These are phyloP conservation scores for Skeletonema menzelii DNA, from an alignment of 108 stramenopile species.

Conservation along the genomic window DNA sequence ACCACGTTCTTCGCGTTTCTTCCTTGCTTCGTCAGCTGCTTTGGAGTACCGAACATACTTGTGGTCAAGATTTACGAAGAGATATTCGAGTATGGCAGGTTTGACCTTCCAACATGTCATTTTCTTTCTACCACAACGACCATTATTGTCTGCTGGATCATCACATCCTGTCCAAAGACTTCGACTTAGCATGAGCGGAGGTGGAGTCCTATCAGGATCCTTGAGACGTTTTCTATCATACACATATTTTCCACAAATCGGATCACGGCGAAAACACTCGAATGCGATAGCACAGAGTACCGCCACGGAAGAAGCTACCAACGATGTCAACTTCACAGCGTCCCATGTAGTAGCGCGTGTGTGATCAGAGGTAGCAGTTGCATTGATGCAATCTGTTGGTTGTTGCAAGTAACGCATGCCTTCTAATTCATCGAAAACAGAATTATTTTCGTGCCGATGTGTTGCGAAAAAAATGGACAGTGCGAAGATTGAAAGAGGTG, in stretches of 20 bases:
- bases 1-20: conserved; percentile 12
- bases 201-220: conserved; percentile 39
- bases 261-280: conserved; percentile 38
- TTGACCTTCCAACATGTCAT: neutral
- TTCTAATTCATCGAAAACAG: neutral
- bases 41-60: conserved; percentile 24
- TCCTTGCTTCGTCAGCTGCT: conserved; percentile 28
- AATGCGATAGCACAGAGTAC: conserved; percentile 5
- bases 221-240: conserved; percentile 45
- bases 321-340: conserved; percentile 11
- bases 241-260: conserved; percentile 38
- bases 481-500: neutral
- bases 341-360: conserved; percentile 14
- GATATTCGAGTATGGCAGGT: conserved; percentile 24
- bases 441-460: neutral
- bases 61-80: conserved; percentile 21
- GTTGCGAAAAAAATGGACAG: neutral
- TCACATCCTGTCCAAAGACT: conserved; percentile 37
- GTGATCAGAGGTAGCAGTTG: neutral
- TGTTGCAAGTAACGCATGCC: neutral
- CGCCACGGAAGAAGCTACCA: conserved; percentile 15
- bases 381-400: neutral
- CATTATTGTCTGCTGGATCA: conserved; percentile 3
- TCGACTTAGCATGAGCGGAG: conserved; percentile 46
- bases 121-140: neutral